Base-by-base conservation (phyloP, 1,284 basidiomycete species). In the Vanrija pseudolonga region DNA sequence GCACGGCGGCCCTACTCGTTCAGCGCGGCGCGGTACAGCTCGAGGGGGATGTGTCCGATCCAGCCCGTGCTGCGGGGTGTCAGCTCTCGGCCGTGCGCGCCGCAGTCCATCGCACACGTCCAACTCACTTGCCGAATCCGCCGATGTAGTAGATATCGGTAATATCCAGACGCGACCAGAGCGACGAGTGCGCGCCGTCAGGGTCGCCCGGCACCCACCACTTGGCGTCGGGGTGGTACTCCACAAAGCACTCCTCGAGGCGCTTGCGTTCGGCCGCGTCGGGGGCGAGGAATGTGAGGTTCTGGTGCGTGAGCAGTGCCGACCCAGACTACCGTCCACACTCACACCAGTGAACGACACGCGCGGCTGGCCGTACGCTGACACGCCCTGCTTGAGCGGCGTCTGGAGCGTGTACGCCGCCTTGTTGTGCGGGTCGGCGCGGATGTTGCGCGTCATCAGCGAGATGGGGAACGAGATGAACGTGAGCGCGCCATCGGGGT, bases 381-480 rank as follows among this genome's bases (percentile, higher is more conserved):
- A 82, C 57, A 63, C 72, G 74, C 51, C 80, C 38, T 42, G 23
- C 77, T 61, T 50, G 20, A 56, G 57, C 12, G 74, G 74, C 41
- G 76, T 78, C 58, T 76, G 74, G 28, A 85, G 71, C 11, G 83
- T 82, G 60, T 86, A 80, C 4, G 83, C 83, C 17, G 82, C 83
- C 18, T 52, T 80, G 79, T 5, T 66, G 59, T 22, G 74, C 32
- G 32, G 32, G 66, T 17, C 80, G 76, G 71, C 70, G 7, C 82
- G 64, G 51, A 86, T 80, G 68, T 86, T 86, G 61, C 78, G 77
- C 56, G 79, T 81, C 59, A 84, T 82, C 26, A 80, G 79, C 18
- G 84, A 84, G 63, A 85, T 84, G 15, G 85, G 85, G 61, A 86
- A 76, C 60, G 85, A 79, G 41, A 85, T 75, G 47, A 86, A 79